Conservation (phyloP, 2,329 filamentous ascomycete genomes). For the Calonectria pseudoreteaudii region DNA sequence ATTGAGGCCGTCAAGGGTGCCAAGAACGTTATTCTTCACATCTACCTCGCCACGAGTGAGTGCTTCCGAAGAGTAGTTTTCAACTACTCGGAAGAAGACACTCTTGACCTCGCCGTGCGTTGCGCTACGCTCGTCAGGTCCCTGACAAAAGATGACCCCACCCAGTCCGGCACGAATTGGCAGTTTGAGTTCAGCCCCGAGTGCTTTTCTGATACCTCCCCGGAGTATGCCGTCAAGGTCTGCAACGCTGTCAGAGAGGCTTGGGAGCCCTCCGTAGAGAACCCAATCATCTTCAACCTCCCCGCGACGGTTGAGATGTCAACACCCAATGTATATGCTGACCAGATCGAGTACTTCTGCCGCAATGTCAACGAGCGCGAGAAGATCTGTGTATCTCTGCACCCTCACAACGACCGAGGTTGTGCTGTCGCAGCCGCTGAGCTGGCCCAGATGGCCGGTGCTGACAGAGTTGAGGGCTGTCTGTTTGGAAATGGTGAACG, state of each 20-base stretch:
- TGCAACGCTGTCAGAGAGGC: constrained; percentile 95
- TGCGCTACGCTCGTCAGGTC: constrained; percentile 90
- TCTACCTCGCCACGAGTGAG: constrained; percentile 95
- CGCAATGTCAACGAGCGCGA: constrained; percentile 85
- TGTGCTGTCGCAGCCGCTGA: constrained; percentile 92
- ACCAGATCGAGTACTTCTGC: constrained; percentile 97
- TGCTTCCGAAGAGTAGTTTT: constrained; percentile 96
- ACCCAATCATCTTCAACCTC: constrained; percentile 95
- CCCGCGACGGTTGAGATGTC: constrained; percentile 96
- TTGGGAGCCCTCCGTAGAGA: constrained; percentile 84
- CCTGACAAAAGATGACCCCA: constrained; percentile 85
- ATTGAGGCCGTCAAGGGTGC: constrained; percentile 89
- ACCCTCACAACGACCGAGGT: constrained; percentile 95
- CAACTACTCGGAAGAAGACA: constrained; percentile 85
- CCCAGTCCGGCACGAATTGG: constrained; percentile 73
- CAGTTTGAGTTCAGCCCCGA: constrained; percentile 87
- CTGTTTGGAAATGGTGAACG: constrained; percentile 93
- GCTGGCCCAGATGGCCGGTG: constrained; percentile 97
- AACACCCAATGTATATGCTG: constrained; percentile 95
- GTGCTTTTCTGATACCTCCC: constrained; percentile 89
- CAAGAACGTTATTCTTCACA: constrained; percentile 94
- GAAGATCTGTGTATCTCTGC: constrained; percentile 88
- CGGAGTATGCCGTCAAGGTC: constrained; percentile 84
- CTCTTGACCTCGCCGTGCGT: constrained; percentile 82
- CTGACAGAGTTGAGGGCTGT: constrained; percentile 93